Evolutionary conservation across 2,329 filamentous ascomycete genomes (phyloP).

Genomic region (Hymenoscyphus repandus): DNA sequence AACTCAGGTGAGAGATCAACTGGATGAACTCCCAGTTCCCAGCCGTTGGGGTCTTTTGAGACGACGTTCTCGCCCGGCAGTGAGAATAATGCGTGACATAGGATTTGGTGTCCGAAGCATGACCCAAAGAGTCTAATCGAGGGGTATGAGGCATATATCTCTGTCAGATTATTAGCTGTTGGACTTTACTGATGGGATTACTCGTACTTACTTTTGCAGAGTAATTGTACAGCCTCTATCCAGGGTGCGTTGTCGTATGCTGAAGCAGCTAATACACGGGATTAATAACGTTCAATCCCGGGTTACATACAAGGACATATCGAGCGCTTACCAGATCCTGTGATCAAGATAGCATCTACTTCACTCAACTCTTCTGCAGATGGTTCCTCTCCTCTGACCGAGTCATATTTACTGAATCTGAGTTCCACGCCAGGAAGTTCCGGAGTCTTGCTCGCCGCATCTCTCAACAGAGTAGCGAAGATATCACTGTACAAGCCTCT

Average conservation of each 20-base stretch:
- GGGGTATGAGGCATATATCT: constrained; percentile 27
- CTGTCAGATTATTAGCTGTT: constrained; percentile 1
- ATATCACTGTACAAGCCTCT: constrained; percentile 16
- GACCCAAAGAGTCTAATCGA: constrained; percentile 37
- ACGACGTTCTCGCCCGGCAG: constrained; percentile 9
- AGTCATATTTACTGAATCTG: constrained; percentile 33
- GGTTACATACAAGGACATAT: background rate
- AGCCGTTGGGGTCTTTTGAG: constrained; percentile 24
- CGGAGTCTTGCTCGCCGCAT: constrained; percentile 6
- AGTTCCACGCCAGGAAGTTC: constrained; percentile 8
- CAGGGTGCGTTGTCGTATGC: constrained; percentile 17
- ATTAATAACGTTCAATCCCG: background rate
- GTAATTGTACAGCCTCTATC: constrained; percentile 10
- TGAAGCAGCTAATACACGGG: constrained; percentile 8
- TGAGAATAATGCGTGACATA: constrained; percentile 35
- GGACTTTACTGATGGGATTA: background rate
- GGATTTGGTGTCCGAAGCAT: constrained; percentile 40
- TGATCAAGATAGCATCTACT: constrained; percentile 36
- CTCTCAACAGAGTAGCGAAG: constrained; percentile 11
- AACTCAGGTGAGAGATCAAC: constrained; percentile 25
- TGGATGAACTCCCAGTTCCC: constrained; percentile 31
- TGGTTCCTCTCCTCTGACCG: constrained; percentile 34
- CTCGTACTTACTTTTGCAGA: constrained; percentile 30
- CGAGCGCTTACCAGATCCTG: constrained; percentile 31
- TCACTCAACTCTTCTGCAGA: constrained; percentile 18